A percentile compares a stretch with the other conserved stretches of the same genome.
Conservation (phyloP, 73 alveolate species). For the Blepharisma stoltei region DNA sequence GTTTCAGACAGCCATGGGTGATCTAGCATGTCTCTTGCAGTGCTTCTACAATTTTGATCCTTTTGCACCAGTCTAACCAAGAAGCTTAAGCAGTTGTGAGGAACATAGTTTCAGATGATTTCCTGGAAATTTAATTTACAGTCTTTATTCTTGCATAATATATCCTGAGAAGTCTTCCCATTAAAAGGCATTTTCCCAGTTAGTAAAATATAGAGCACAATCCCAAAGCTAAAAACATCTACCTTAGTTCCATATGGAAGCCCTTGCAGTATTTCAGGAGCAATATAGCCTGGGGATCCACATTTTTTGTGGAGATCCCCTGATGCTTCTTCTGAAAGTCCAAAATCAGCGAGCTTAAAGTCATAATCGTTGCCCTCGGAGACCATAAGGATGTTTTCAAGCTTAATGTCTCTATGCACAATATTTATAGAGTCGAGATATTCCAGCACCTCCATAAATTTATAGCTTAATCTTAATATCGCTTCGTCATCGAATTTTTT, state of each 20-base stretch:
- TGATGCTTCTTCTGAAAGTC: conserved; percentile 51
- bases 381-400: conserved; percentile 68
- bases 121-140: background rate
- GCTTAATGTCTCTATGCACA: conserved; percentile 72
- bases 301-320: conserved; percentile 21
- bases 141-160: background rate
- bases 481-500: background rate
- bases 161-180: background rate
- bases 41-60: too few relatives aligned
- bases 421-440: conserved; percentile 50
- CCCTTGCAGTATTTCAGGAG: conserved; percentile 75
- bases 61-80: too few relatives aligned
- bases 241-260: conserved; percentile 50
- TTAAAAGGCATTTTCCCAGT: conserved; percentile 69
- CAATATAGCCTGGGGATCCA: conserved; percentile 80
- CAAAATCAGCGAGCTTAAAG: conserved; percentile 60
- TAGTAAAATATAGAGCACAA: conserved; percentile 54
- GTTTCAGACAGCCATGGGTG: too few relatives aligned
- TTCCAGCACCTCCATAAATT: conserved; percentile 33
- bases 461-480: background rate
- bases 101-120: background rate
- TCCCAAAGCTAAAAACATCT: conserved; percentile 72
- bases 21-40: too few relatives aligned
- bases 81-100: too few relatives aligned
- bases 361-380: conserved; percentile 53